phyloP scores from a whole-genome alignment of 2,329 filamentous ascomycete genomes.

The Canariomyces notabilis region DNA sequence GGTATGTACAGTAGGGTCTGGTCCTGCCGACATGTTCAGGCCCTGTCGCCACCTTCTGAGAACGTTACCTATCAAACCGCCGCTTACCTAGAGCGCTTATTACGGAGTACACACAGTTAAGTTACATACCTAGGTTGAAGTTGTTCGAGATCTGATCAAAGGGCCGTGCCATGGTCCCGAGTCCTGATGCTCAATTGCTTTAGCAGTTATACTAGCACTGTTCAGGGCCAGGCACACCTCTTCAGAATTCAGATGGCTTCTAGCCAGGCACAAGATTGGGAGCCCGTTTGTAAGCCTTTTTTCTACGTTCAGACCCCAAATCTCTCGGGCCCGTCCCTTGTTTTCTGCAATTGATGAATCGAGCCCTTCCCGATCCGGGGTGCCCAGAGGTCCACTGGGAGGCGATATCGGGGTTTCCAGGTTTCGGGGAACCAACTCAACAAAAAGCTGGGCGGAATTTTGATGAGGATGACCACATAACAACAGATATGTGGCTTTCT shows the following conservation, averaged over 20 bases:
- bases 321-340: no score
- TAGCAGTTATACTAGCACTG: no score
- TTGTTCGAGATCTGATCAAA: background rate
- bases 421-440: constrained; percentile 7
- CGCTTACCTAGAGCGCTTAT: no score
- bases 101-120: no score
- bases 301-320: no score
- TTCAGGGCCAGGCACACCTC: background rate
- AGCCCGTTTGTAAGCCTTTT: no score
- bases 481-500: no score
- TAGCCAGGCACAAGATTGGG: background rate
- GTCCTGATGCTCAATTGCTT: background rate
- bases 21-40: no score
- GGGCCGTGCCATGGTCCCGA: background rate
- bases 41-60: background rate
- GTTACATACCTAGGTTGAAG: background rate
- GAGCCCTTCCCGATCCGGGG: background rate
- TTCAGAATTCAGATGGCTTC: no score
- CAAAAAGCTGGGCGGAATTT: constrained; percentile 9
- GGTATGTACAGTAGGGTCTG: no score
- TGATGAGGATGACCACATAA: constrained; percentile 12
- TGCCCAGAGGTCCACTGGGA: background rate
- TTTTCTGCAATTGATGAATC: background rate
- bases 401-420: constrained; percentile 11
- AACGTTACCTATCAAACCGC: no score